Evolutionary conservation across 2,329 filamentous ascomycete genomes (phyloP).

Genomic region (Aspergillus costaricaensis): DNA sequence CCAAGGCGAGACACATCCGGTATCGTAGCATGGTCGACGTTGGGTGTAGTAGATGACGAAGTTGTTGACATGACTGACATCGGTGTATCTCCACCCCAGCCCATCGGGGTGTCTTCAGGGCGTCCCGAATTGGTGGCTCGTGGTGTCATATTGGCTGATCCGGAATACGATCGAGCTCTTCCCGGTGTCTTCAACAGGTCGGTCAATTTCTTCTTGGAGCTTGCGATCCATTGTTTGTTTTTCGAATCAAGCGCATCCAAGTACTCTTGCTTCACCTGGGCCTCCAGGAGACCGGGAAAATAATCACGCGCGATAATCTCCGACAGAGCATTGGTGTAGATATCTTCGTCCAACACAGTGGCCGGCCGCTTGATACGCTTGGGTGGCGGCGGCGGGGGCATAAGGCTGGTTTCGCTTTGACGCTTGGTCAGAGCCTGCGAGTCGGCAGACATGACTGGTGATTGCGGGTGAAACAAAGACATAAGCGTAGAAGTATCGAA

Average conservation of each 20-base stretch:
- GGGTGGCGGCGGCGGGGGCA: conserved; percentile 80
- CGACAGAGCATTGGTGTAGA: conserved; percentile 85
- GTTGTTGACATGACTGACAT: conserved; percentile 51
- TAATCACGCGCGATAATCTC: conserved; percentile 96
- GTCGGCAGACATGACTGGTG: conserved; percentile 29
- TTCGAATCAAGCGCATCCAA: conserved; percentile 86
- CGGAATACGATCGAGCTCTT: conserved; percentile 39
- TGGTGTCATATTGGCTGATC: conserved; percentile 57
- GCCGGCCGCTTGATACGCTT: conserved; percentile 92
- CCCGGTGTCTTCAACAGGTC: conserved; percentile 78
- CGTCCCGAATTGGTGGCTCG: conserved; percentile 31
- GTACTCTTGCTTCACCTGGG: conserved; percentile 86
- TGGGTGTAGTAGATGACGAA: conserved; percentile 40
- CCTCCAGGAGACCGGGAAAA: conserved; percentile 87
- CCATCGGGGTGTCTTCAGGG: conserved; percentile 36
- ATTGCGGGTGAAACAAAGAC: neutral
- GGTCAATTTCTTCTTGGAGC: conserved; percentile 69
- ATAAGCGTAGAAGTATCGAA: neutral
- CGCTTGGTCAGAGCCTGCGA: conserved; percentile 41
- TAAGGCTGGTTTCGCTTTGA: conserved; percentile 59
- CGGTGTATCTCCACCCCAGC: conserved; percentile 74
- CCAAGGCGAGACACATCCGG: conserved; percentile 74
- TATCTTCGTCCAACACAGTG: conserved; percentile 87
- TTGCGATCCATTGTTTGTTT: conserved; percentile 81
- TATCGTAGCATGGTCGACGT: conserved; percentile 47